Conservation (phyloP, 345 rosid species). For the Dimocarpus longan region DNA sequence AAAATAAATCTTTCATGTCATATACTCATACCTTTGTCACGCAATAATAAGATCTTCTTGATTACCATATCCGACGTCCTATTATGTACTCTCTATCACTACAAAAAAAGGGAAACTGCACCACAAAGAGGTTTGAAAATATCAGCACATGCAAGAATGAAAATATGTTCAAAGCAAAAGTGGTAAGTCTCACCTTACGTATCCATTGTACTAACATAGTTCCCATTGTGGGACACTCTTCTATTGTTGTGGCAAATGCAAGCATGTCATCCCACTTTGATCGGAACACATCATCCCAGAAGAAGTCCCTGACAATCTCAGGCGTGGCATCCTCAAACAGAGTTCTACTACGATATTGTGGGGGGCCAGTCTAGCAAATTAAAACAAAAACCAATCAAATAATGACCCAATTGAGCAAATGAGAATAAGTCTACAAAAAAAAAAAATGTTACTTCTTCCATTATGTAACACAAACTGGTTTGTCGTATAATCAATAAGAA, state of each 20-base stretch:
- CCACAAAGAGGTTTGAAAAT: constrained; percentile 14
- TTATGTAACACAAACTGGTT: too few relatives aligned
- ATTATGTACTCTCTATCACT: constrained; percentile 85
- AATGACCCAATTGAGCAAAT: not conserved
- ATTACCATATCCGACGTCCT: constrained; percentile 80
- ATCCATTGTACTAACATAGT: constrained; percentile 87
- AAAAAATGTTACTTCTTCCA: too few relatives aligned
- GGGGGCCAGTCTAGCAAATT: constrained; percentile 61
- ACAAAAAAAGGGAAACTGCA: constrained; percentile 84
- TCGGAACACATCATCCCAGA: constrained; percentile 83
- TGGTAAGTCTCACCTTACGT: constrained; percentile 50
- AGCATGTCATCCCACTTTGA: constrained; percentile 87
- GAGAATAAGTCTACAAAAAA: not conserved
- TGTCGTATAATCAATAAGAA: too few relatives aligned
- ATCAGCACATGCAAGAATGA: constrained; percentile 11
- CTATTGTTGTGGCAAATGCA: constrained; percentile 45
- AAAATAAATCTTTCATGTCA: constrained; percentile 8
- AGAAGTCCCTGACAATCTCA: constrained; percentile 71
- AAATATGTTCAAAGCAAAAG: not conserved
- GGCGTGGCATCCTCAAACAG: constrained; percentile 74
- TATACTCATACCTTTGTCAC: constrained; percentile 67
- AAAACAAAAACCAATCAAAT: constrained; percentile 9
- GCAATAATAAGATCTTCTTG: constrained; percentile 61
- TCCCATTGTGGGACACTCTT: constrained; percentile 63
- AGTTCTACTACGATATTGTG: constrained; percentile 65